Evolutionary conservation across 352 stramenopile genomes (phyloP).

Genomic region (Thalassiosira exigua): DNA sequence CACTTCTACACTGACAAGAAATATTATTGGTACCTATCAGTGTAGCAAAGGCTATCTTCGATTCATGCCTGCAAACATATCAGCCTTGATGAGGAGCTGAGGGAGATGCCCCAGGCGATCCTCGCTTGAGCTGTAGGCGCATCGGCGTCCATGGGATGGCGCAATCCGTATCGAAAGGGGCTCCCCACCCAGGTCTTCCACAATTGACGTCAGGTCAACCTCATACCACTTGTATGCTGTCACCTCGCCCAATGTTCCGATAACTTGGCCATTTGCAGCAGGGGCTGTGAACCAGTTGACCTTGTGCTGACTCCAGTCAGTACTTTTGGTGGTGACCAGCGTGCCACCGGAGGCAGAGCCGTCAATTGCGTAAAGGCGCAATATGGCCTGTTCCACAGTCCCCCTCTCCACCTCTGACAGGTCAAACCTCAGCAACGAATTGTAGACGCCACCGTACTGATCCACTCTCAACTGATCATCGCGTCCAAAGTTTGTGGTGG

Average conservation of each 20-base stretch:
- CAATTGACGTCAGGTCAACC: conserved; percentile 47
- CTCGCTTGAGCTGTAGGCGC: conserved; percentile 46
- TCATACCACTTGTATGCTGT: conserved; percentile 55
- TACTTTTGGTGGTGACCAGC: conserved; percentile 32
- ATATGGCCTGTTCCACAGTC: conserved; percentile 42
- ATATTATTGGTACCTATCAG: too few species aligned
- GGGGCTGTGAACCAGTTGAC: conserved; percentile 47
- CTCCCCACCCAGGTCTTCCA: conserved; percentile 28
- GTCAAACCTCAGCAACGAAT: conserved; percentile 50
- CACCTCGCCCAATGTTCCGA: conserved; percentile 50
- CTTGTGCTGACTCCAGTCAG: conserved; percentile 47
- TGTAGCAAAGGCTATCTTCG: too few species aligned
- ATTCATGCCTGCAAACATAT: conserved; percentile 42
- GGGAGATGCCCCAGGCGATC: conserved; percentile 45
- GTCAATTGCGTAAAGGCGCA: conserved; percentile 58
- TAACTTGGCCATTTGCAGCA: conserved; percentile 33
- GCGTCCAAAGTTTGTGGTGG: conserved; percentile 38
- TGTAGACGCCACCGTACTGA: conserved; percentile 41
- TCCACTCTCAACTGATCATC: conserved; percentile 73
- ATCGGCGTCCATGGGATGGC: conserved; percentile 45
- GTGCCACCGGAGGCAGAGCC: conserved; percentile 52
- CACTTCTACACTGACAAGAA: too few species aligned
- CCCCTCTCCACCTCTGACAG: conserved; percentile 44
- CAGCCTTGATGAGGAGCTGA: conserved; percentile 48
- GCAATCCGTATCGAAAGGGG: conserved; percentile 50